A percentile compares a stretch with the other conserved stretches of the same genome.
These are phyloP conservation scores for Tylopilus subfusipes DNA, from an alignment of 768 basidiomycete species.

Conservation along the genomic window DNA sequence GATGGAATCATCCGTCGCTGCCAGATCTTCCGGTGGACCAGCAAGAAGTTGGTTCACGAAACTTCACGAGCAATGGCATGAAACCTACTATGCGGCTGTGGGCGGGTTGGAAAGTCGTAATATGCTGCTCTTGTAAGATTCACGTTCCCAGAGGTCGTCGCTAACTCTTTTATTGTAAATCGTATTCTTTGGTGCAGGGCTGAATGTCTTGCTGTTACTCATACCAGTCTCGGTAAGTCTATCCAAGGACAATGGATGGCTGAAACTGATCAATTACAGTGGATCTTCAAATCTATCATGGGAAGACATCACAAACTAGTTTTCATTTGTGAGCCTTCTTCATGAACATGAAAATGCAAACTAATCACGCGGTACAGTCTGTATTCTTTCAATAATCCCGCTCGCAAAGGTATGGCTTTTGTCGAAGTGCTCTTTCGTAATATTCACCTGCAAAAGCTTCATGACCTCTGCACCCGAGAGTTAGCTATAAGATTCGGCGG, in stretches of 20 bases:
- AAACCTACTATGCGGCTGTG: conserved; percentile 25
- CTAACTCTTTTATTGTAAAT: not conserved
- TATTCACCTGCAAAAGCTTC: conserved; percentile 44
- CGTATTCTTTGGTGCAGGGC: conserved; percentile 42
- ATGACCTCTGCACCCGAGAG: conserved; percentile 74
- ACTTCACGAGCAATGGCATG: not conserved
- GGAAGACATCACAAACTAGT: conserved; percentile 50
- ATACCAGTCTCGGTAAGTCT: conserved; percentile 64
- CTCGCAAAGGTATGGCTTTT: conserved; percentile 57
- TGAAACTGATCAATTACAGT: conserved; percentile 38
- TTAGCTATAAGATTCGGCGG: conserved; percentile 74
- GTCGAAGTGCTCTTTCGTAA: not conserved
- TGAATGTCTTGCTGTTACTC: conserved; percentile 63
- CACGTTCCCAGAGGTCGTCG: not conserved
- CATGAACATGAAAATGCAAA: not conserved
- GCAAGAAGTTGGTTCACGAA: not conserved
- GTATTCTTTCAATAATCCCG: conserved; percentile 69
- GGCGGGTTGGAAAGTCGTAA: conserved; percentile 52
- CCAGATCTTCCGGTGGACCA: conserved; percentile 18
- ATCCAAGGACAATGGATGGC: not conserved
- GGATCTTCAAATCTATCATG: conserved; percentile 49
- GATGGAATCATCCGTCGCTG: conserved; percentile 29
- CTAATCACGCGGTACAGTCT: conserved; percentile 40
- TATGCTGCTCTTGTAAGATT: conserved; percentile 55
- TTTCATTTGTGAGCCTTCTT: conserved; percentile 52